Percentiles rank a stretch among this genome's conserved stretches.
Evolutionary conservation across 169 alveolate species (phyloP).

Genomic region (Neospora caninum): DNA sequence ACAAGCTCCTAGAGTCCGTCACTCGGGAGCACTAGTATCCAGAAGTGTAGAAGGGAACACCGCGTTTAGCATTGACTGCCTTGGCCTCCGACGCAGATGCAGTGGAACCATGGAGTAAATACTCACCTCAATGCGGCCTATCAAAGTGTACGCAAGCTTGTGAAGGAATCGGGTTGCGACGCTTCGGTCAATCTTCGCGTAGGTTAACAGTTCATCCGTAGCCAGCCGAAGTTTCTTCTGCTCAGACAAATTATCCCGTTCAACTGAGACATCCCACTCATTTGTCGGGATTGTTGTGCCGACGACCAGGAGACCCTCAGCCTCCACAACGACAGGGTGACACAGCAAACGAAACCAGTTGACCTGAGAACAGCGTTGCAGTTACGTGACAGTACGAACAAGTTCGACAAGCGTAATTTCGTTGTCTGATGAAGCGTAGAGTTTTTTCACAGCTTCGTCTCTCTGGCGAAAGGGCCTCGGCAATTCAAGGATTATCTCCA

Average conservation of each 20-base stretch:
- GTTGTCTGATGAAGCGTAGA: no score
- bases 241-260: neutral
- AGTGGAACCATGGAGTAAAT: no score
- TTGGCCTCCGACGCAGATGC: no score
- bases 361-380: neutral
- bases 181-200: neutral
- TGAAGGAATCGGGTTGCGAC: neutral
- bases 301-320: conserved; percentile 23
- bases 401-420: no score
- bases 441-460: no score
- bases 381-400: no score
- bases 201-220: conserved; percentile 11
- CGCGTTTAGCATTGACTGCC: no score
- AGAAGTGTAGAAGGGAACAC: no score
- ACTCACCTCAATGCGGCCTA: conserved; percentile 11
- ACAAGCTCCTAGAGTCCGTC: no score
- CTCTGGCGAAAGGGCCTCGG: no score
- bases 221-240: neutral
- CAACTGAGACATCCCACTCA: conserved; percentile 21
- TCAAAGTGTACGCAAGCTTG: neutral
- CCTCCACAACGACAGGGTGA: conserved; percentile 23
- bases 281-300: conserved; percentile 9
- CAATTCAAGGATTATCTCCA: no score
- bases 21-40: no score
- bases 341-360: conserved; percentile 32